Percentiles rank a stretch among this genome's conserved stretches.
Conservation (phyloP, 148 eudicot species). For the Pharnaceum exiguum region DNA sequence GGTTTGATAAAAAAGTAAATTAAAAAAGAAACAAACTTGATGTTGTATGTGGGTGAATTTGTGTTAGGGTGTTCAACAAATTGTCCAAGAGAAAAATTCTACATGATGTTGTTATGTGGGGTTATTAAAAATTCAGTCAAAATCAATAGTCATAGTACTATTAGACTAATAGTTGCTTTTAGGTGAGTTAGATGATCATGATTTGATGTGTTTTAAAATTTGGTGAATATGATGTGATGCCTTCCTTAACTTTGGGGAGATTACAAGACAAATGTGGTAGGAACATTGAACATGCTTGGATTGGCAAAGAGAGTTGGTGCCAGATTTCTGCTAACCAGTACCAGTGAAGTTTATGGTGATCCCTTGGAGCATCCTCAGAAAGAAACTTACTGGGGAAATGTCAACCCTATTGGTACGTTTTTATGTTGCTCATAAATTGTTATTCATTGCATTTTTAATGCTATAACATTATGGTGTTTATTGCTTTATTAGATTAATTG, state of each 20-base stretch:
- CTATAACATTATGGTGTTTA: no score
- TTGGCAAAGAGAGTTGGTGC: slow-evolving; percentile 96
- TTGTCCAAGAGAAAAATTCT: slow-evolving; percentile 1
- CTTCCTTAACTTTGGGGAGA: slow-evolving; percentile 19
- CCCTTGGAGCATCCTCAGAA: slow-evolving; percentile 94
- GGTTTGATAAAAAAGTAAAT: no score
- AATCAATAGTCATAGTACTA: no score
- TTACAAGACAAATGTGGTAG: slow-evolving; percentile 99
- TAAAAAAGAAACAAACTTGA: no score
- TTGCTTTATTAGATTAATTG: no score
- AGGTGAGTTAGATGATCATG: no score
- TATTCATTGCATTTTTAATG: neutral
- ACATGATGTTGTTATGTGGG: neutral
- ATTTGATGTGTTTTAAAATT: neutral
- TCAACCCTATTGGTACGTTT: slow-evolving; percentile 81
- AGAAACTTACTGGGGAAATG: slow-evolving; percentile 98
- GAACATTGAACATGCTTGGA: slow-evolving; percentile 93
- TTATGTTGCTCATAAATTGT: neutral
- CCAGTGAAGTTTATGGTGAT: slow-evolving; percentile 99
- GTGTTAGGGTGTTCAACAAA: neutral
- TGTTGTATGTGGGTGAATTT: slow-evolving; percentile 6
- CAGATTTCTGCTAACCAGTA: slow-evolving; percentile 86
- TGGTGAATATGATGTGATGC: slow-evolving; percentile 2
- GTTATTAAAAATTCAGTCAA: no score
- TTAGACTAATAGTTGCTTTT: no score